Evolutionary conservation across 2,329 filamentous ascomycete species (phyloP), one percentile per base, ranked within the genome.

Genomic region (Alternaria consortialis): DNA sequence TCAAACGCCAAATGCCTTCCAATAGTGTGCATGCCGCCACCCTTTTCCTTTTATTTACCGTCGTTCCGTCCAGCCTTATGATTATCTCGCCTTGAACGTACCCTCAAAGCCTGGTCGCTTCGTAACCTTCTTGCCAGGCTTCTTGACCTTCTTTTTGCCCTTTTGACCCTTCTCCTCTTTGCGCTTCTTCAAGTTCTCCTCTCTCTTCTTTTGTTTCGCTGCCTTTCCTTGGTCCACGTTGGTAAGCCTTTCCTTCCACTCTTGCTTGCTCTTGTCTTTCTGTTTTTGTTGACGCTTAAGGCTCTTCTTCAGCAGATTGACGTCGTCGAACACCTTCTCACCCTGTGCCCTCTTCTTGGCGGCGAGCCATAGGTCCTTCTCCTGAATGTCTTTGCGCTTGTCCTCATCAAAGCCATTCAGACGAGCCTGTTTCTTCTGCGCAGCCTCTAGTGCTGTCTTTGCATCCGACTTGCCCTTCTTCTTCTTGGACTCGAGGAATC

Each of bases 321-420:
- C 92, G 77, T 97, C 93, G 74, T 98, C 93, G 62, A 88, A 89
- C 34, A 97, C 90, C 76, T 92, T 91, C 75, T 97, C 94, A 50
- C 95, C 95, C 77, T 97, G 92, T 1, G 91, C 93, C 25, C 91
- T 89, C 80, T 93, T 92, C 80, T 94, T 91, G 2, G 95, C 95
- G 48, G 91, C 94, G 60, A 97, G 84, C 95, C 95, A 99, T 59
- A 90, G 84, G 73, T 99, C 94, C 83, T 98, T 98, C 80, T 97
- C 92, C 62, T 93, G 89, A 44, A 98, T 90, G 61, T 97, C 92
- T 63, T 89, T 89, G 57, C 91, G 90, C 82, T 97, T 97, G 67
- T 88, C 87, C 1, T 90, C 87, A 70, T 94, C 91, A 73, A 97
- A 87, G 29, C 83, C 86, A 44, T 89, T 86, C 31, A 98, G 82